Base-by-base conservation (phyloP, 2,329 filamentous ascomycete genomes). In the Graphium sp. region DNA sequence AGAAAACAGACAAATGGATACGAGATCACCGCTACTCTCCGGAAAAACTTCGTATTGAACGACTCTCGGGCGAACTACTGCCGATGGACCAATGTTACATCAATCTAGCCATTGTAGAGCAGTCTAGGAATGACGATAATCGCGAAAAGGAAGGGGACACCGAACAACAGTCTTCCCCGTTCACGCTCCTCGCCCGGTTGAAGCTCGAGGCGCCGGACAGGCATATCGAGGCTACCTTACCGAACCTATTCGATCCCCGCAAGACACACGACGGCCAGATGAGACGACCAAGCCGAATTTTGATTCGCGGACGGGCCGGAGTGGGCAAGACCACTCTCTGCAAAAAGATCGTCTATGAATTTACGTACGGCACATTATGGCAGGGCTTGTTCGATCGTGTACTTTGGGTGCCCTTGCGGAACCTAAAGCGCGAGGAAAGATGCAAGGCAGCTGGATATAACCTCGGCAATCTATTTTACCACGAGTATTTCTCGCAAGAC, bases 251-350 rank as follows among this genome's bases (percentile, higher is more conserved):
- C 15, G 14, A 22, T 20, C 26, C 17, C 20, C 26, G 18, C n/a
- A 29, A 29, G n/a, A 18, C 13, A 12, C 19, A 14, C 18, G 18
- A 20, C 16, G 10, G 11, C n/a, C 6, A 2, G 3, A n/a, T 12
- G 7, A 2, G n/a, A n/a, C n/a, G 16, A n/a, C 26, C 26, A 23
- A 42, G 41, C 35, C 37, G 48, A 24, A 47, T 56, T 13, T 32
- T 53, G 24, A 53, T 56, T 26, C 40, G 41, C 18, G 52, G 50
- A 21, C 42, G 41, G 7, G 47, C 51, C 0, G 52, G 53, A 24
- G 44, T 54, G 1, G 51, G 51, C 3, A 57, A 56, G 40, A 52
- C 50, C 5, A 56, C 53, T 2, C 33, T 55, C 11, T 56, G 50
- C 40, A 55, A 56, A 32, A 56, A 55, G 37, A 49, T 55, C 7